Base-by-base conservation (phyloP, 805 yeast genomes). In the Metschnikowia lunata region DNA sequence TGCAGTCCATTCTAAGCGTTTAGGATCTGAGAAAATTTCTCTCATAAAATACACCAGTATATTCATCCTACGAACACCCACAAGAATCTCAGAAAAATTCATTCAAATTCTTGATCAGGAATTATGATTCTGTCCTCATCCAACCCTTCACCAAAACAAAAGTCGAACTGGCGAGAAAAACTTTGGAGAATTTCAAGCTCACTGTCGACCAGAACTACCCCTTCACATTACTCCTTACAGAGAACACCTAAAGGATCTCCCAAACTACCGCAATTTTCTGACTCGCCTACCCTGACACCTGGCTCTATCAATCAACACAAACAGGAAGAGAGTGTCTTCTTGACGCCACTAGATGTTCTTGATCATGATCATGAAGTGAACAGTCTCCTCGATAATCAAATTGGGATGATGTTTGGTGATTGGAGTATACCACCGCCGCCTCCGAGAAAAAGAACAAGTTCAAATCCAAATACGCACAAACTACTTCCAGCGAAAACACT, bases 371-470 rank as follows among this genome's bases (percentile, higher is more conserved):
- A 45, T 26, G 53, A 45, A 26, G 43, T 41, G 8, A 45, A 51
- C 18, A 40, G 37, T 29, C 52, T 51, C 15, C 41, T 51, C 27
- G 48, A 45, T 2, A 46, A 47, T 30, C 51, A 42, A 23, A 40
- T 39, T n/a, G 48, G 45, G 7, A 39, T 51, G 30, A 10, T 45
- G 8, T 36, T 49, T 27, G 57, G 56, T 6, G 51, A 48, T 11
- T 42, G 46, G 28, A 34, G 34, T 2, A 45, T 54, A n/a, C 56
- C 56, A 1, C 56, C 57, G 1, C 57, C 57, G 8, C 56, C 55
- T 2, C 57, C 57, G 5, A 40, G 47, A 37, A 43, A 43, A 27
- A 35, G 15, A 29, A 2, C 39, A 26, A 30, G 40, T 14, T 23
- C 40, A 5, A 23, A 27, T 30, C 8, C 40, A 15, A 39, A 15